phyloP scores from a whole-genome alignment of 202 grass and related monocot species.

The Bolboschoenoplectus hybrid region DNA sequence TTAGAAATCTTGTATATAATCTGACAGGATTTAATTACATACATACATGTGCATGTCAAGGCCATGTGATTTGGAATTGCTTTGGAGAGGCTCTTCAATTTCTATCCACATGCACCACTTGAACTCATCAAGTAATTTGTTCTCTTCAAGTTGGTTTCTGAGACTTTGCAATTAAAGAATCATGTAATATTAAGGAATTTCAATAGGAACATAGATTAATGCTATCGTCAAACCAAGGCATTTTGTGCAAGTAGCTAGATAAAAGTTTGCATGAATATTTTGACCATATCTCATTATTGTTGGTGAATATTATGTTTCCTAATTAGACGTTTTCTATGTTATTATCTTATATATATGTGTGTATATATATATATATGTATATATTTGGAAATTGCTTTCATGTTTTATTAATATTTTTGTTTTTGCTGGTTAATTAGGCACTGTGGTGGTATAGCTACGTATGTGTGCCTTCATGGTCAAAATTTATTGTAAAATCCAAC shows the following conservation, averaged over 20 bases:
- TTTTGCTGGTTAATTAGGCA: neutral
- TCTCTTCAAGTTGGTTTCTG: slow-evolving; percentile 25
- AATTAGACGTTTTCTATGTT: neutral
- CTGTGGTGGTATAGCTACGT: neutral
- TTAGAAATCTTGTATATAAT: slow-evolving; percentile 19
- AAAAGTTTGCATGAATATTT: neutral
- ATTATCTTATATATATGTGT: neutral
- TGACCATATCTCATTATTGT: neutral
- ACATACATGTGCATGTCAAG: neutral
- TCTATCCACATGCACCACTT: slow-evolving; percentile 20
- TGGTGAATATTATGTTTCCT: neutral
- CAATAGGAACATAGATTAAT: neutral
- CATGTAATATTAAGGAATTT: neutral
- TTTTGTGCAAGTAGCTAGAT: slow-evolving; percentile 24
- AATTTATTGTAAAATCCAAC: neutral
- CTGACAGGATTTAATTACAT: neutral
- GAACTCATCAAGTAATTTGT: neutral
- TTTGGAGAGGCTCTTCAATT: slow-evolving; percentile 4
- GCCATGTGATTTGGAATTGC: slow-evolving; percentile 1
- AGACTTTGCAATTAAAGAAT: slow-evolving; percentile 15
- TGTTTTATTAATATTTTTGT: neutral
- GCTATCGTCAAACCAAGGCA: too few relatives aligned
- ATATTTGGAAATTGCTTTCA: neutral
- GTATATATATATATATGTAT: too few relatives aligned
- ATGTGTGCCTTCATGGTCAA: neutral